phyloP scores from a whole-genome alignment of 371 early-diverging fungal genomes.

The Rhizopus sp. region DNA sequence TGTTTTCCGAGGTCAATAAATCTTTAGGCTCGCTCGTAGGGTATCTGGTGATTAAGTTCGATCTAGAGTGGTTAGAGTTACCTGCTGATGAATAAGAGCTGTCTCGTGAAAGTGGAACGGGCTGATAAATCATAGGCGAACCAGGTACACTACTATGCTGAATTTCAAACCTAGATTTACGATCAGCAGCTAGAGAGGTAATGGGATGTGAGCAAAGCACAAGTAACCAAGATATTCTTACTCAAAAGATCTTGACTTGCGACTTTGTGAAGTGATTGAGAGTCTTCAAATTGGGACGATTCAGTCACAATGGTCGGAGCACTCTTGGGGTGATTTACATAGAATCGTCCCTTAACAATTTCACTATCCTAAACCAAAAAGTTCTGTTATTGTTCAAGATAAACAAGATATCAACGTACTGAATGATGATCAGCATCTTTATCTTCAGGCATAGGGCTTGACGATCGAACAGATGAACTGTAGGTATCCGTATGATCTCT shows the following conservation, averaged over 20 bases:
- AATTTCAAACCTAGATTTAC: slow-evolving; percentile 24
- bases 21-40: slow-evolving; percentile 22
- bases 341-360: slow-evolving; percentile 66
- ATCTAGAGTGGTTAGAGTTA: slow-evolving; percentile 19
- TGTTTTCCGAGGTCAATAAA: slow-evolving; percentile 11
- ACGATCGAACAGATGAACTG: slow-evolving; percentile 24
- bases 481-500: slow-evolving; percentile 2
- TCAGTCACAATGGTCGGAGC: slow-evolving; percentile 6
- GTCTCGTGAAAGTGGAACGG: slow-evolving; percentile 41
- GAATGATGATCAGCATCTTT: slow-evolving; percentile 20
- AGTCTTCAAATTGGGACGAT: slow-evolving; percentile 1
- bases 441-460: slow-evolving; percentile 37
- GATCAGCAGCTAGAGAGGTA: slow-evolving; percentile 5
- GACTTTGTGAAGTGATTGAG: slow-evolving; percentile 17
- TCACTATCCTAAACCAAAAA: slow-evolving; percentile 29
- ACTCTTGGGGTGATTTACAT: slow-evolving; percentile 45
- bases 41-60: slow-evolving; percentile 13
- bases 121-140: slow-evolving; percentile 25
- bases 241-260: slow-evolving; percentile 24
- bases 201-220: neutral
- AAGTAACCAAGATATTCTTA: neutral
- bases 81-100: slow-evolving; percentile 39
- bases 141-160: slow-evolving; percentile 15
- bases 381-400: slow-evolving; percentile 9
- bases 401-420: slow-evolving; percentile 3